These are phyloP conservation scores for Pseudocercospora fijiensis DNA, from an alignment of 2,329 filamentous ascomycete species.

Conservation along the genomic window DNA sequence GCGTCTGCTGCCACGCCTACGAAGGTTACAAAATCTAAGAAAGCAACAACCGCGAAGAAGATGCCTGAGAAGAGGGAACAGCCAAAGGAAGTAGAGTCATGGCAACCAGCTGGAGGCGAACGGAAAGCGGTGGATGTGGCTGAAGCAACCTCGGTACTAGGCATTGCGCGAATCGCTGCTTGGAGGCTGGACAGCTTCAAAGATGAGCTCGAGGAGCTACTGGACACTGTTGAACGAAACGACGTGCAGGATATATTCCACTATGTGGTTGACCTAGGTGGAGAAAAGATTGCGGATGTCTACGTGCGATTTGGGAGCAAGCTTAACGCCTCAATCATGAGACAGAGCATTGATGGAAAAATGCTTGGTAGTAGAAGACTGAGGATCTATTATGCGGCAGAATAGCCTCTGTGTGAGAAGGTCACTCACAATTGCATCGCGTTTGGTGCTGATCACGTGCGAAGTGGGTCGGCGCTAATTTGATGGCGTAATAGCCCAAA, in stretches of 20 bases:
- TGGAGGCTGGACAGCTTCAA: constrained; percentile 14
- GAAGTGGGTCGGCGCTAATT: neutral
- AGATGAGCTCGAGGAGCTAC: neutral
- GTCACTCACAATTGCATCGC: too few relatives aligned
- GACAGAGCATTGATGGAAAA: constrained; percentile 9
- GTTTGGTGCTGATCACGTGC: neutral
- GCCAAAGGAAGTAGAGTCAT: neutral
- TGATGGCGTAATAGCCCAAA: neutral
- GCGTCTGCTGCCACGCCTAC: neutral
- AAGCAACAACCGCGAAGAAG: neutral
- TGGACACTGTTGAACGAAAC: neutral
- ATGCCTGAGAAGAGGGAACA: neutral
- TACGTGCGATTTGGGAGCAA: constrained; percentile 9
- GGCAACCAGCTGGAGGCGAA: constrained; percentile 11
- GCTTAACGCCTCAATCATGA: constrained; percentile 5
- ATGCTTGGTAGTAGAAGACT: constrained; percentile 3
- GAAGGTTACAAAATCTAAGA: constrained; percentile 6
- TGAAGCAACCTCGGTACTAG: neutral
- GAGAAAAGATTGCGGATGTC: constrained; percentile 10
- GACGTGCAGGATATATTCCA: neutral
- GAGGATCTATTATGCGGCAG: constrained; percentile 3
- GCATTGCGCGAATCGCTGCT: constrained; percentile 12
- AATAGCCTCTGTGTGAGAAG: neutral
- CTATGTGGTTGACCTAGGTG: neutral
- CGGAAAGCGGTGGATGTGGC: neutral